phyloP scores from a whole-genome alignment of 352 stramenopile genomes.

The Pythium brassicae region DNA sequence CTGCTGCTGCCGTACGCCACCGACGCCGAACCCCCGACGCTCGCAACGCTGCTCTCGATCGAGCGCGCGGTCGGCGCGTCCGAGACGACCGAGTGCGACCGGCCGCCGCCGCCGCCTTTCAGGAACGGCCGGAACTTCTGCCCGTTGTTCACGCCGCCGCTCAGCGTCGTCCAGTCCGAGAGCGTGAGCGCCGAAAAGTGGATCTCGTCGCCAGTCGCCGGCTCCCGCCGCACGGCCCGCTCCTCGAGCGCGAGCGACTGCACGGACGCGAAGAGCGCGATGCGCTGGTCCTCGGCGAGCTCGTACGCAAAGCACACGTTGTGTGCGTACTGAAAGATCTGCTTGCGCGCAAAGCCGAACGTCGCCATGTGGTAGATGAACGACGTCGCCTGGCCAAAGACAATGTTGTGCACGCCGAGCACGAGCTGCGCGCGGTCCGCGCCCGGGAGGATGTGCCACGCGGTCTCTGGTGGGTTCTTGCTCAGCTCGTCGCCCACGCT shows the following conservation, averaged over 20 bases:
- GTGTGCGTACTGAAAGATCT: conserved; percentile 69
- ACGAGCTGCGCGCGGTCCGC: conserved; percentile 67
- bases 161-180: conserved; percentile 56
- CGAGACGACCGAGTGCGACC: conserved; percentile 19
- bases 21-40: conserved; percentile 4
- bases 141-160: conserved; percentile 12
- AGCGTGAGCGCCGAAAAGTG: conserved; percentile 61
- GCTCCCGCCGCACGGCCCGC: conserved; percentile 10
- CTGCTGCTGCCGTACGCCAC: conserved; percentile 20
- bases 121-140: conserved; percentile 28
- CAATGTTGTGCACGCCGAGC: conserved; percentile 69
- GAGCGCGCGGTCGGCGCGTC: conserved; percentile 8
- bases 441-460: conserved; percentile 63
- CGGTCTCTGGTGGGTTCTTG: conserved; percentile 50
- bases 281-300: conserved; percentile 73
- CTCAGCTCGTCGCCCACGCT: conserved; percentile 78
- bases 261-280: conserved; percentile 56
- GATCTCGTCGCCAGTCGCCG: conserved; percentile 28
- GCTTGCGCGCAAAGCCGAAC: conserved; percentile 57
- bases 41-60: conserved; percentile 27
- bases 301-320: conserved; percentile 82
- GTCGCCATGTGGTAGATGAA: conserved; percentile 76
- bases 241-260: conserved; percentile 30
- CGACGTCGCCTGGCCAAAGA: conserved; percentile 69
- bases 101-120: conserved; percentile 5